Percentiles rank a stretch among this genome's conserved stretches.
Evolutionary conservation across 768 basidiomycete species (phyloP).

Genomic region (Trichaptum fuscoviolaceum): DNA sequence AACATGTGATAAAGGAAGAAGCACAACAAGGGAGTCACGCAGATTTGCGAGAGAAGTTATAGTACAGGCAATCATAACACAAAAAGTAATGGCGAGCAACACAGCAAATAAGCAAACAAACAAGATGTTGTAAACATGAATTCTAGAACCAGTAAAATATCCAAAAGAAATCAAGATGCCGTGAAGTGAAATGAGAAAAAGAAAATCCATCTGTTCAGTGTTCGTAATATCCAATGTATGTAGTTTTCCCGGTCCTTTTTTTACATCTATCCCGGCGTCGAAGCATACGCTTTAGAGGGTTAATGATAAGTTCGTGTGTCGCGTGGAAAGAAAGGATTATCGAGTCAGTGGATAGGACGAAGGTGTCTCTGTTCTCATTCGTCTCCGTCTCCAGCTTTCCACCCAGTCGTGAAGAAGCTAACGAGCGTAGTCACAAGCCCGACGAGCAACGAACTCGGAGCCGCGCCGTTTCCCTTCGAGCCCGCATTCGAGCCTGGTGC

Average conservation of each 20-base stretch:
- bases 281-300: not conserved
- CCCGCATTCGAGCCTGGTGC: conserved; percentile 44
- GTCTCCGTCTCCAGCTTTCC: not conserved
- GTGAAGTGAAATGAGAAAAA: not conserved
- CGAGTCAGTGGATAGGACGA: too few species aligned
- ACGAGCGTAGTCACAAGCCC: not conserved
- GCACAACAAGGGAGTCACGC: too few species aligned
- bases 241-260: not conserved
- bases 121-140: not conserved
- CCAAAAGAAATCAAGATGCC: too few species aligned
- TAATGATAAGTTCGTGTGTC: not conserved
- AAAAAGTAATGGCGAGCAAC: too few species aligned
- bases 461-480: not conserved
- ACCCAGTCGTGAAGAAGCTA: not conserved
- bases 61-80: too few species aligned
- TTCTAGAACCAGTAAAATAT: not conserved
- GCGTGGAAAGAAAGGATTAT: not conserved
- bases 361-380: not conserved
- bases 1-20: too few species aligned
- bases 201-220: not conserved
- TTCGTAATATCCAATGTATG: not conserved
- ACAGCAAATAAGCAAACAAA: too few species aligned
- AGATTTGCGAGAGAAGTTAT: too few species aligned
- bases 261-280: not conserved
- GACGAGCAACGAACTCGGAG: not conserved